Percentiles rank a stretch among this genome's conserved stretches.
Evolutionary conservation across 345 rosid genomes (phyloP).

Genomic region (Acer saccharum): DNA sequence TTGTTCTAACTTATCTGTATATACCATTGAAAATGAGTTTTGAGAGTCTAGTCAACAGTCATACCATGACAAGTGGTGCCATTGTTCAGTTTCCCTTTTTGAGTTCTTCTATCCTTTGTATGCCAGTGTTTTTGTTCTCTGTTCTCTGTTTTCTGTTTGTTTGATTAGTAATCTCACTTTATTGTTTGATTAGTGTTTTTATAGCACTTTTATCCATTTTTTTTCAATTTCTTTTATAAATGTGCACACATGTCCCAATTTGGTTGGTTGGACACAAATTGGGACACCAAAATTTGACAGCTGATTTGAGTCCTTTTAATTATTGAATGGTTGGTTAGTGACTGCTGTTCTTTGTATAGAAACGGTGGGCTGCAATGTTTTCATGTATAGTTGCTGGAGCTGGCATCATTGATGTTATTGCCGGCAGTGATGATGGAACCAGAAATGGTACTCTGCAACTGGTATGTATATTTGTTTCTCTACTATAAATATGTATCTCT

Average conservation of each 20-base stretch:
- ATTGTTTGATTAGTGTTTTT: too few species aligned
- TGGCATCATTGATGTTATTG: constrained; percentile 47
- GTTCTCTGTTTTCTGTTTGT: background rate
- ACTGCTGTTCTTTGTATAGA: constrained; percentile 31
- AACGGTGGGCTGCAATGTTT: constrained; percentile 68
- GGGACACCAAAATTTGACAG: too few species aligned
- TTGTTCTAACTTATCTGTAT: background rate
- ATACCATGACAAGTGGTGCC: constrained; percentile 40
- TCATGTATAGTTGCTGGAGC: constrained; percentile 53
- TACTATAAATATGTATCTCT: too few species aligned
- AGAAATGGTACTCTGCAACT: constrained; percentile 57
- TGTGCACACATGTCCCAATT: too few species aligned
- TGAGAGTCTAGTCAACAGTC: constrained; percentile 39
- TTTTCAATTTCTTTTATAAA: too few species aligned
- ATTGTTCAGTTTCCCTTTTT: constrained; percentile 34
- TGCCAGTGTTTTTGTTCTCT: constrained; percentile 12
- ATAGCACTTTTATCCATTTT: too few species aligned
- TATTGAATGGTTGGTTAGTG: too few species aligned
- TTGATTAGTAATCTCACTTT: background rate
- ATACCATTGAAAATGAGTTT: constrained; percentile 39
- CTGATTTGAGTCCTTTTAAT: too few species aligned
- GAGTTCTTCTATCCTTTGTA: constrained; percentile 47
- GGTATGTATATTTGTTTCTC: constrained; percentile 24
- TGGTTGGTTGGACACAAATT: too few species aligned
- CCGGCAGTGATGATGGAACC: constrained; percentile 47